These are phyloP conservation scores for Teunomyces stri DNA, from an alignment of 805 yeast genomes.

Conservation along the genomic window DNA sequence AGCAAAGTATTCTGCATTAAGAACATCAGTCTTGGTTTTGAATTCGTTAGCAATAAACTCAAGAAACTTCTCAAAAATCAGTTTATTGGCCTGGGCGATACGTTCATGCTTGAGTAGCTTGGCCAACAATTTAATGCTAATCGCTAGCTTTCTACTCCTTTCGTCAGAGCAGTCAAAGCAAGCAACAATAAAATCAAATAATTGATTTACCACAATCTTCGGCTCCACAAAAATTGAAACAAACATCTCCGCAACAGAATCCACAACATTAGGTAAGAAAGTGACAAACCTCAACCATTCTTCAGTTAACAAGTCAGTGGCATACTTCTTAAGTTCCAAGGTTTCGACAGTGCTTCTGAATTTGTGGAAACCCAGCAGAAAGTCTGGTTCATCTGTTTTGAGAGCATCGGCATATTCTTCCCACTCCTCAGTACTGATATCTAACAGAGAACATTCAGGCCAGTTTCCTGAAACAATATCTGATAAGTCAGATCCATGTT, in stretches of 20 bases:
- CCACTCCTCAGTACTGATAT: conserved; percentile 15
- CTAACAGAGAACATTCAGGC: conserved; percentile 20
- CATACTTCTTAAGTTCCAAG: conserved; percentile 4
- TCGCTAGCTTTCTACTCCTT: conserved; percentile 9
- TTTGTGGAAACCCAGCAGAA: conserved; percentile 12
- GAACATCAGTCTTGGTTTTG: conserved; percentile 8
- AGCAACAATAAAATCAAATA: conserved; percentile 13
- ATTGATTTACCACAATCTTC: conserved; percentile 7
- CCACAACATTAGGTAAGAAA: conserved; percentile 17
- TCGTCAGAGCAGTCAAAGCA: conserved; percentile 9
- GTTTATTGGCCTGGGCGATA: conserved; percentile 6
- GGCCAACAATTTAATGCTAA: conserved; percentile 12
- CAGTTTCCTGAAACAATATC: conserved; percentile 10
- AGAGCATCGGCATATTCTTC: conserved; percentile 9
- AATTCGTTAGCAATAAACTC: conserved; percentile 35
- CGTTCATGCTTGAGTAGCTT: conserved; percentile 12
- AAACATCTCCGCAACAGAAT: conserved; percentile 21
- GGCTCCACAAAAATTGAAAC: conserved; percentile 5
- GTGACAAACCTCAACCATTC: conserved; percentile 19
- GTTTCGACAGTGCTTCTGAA: conserved; percentile 10
- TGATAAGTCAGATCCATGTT: conserved; percentile 17
- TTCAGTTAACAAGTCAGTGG: conserved; percentile 5
- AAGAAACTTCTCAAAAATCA: conserved; percentile 31
- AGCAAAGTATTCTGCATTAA: conserved; percentile 56
- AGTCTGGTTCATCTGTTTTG: conserved; percentile 6